A percentile compares a stretch with the other conserved stretches of the same genome.
These are phyloP conservation scores for Podaxis sp. DNA, from an alignment of 768 basidiomycete genomes.

Conservation along the genomic window DNA sequence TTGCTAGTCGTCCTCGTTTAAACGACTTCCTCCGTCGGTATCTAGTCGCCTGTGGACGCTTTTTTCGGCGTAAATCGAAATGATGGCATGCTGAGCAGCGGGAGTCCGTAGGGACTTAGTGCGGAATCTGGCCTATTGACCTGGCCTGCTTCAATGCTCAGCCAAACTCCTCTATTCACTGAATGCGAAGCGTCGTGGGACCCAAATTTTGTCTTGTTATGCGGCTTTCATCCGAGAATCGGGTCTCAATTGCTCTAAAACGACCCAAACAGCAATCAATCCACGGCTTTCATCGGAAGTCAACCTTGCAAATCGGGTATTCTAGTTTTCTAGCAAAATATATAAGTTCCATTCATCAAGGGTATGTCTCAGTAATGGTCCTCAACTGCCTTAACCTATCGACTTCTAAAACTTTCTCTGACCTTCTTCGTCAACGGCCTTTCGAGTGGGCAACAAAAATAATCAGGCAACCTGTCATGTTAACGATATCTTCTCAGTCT, in stretches of 20 bases:
- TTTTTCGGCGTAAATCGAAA: neutral
- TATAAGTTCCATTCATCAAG: neutral
- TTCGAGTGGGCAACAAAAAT: neutral
- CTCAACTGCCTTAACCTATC: neutral
- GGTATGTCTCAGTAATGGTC: neutral
- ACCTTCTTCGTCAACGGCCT: neutral
- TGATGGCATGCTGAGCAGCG: neutral
- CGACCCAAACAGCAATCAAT: neutral
- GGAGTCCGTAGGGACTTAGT: slow-evolving; percentile 6
- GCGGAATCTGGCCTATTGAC: neutral
- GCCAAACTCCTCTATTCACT: neutral
- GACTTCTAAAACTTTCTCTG: neutral
- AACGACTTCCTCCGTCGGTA: too few relatives aligned
- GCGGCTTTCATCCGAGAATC: neutral
- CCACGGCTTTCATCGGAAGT: neutral
- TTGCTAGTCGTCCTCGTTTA: too few relatives aligned
- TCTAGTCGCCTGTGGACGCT: neutral
- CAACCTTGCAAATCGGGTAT: neutral
- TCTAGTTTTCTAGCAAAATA: neutral
- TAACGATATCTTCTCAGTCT: neutral
- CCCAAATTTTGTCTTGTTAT: neutral
- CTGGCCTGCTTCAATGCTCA: neutral
- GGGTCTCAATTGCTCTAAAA: neutral
- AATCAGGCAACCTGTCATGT: neutral
- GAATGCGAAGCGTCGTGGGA: neutral